Evolutionary conservation across 805 yeast species (phyloP).

Genomic region (Metschnikowia lochheadii): DNA sequence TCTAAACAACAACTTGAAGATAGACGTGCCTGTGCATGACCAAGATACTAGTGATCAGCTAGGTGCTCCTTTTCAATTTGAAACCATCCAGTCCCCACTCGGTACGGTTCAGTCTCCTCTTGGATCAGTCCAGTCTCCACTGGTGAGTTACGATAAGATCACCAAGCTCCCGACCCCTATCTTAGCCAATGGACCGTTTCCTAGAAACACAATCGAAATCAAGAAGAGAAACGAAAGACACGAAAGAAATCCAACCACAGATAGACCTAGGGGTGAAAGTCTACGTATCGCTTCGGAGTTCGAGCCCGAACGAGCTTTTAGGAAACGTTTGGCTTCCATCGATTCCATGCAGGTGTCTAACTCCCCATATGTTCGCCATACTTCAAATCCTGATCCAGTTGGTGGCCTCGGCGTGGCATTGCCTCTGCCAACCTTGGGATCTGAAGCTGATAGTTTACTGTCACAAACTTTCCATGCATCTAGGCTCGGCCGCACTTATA

Average conservation of each 20-base stretch:
- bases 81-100: neutral
- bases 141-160: slow-evolving; percentile 26
- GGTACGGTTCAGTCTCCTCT: slow-evolving; percentile 1
- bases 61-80: slow-evolving; percentile 12
- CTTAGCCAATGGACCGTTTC: slow-evolving; percentile 12
- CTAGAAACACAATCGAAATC: slow-evolving; percentile 5
- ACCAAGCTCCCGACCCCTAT: slow-evolving; percentile 48
- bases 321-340: slow-evolving; percentile 1
- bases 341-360: neutral
- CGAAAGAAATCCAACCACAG: neutral
- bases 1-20: slow-evolving; percentile 7
- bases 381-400: slow-evolving; percentile 9
- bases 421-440: slow-evolving; percentile 15
- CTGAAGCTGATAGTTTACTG: neutral
- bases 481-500: slow-evolving; percentile 5
- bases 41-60: slow-evolving; percentile 1
- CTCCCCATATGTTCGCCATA: slow-evolving; percentile 5
- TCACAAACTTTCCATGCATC: slow-evolving; percentile 13
- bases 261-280: neutral
- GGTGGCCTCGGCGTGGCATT: neutral
- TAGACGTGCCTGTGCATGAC: slow-evolving; percentile 9
- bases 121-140: slow-evolving; percentile 1
- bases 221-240: slow-evolving; percentile 7
- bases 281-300: slow-evolving; percentile 14
- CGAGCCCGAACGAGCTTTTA: slow-evolving; percentile 6